These are phyloP conservation scores for Micractinium sp. DNA, from an alignment of 139 green algal genomes.

Conservation along the genomic window DNA sequence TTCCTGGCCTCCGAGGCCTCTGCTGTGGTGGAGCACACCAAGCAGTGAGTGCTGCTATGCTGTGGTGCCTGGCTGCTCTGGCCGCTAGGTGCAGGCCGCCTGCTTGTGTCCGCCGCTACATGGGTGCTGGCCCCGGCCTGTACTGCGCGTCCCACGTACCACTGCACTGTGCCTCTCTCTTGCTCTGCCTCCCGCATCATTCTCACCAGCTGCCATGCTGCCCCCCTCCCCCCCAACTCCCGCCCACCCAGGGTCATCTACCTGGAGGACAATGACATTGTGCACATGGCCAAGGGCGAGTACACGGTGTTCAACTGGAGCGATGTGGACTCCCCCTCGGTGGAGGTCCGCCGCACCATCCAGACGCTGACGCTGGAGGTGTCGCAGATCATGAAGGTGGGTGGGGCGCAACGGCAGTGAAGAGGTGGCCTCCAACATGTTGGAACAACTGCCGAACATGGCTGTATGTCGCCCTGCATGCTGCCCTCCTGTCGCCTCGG, in stretches of 20 bases:
- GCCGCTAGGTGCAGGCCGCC: too few relatives aligned
- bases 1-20: conserved; percentile 95
- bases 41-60: conserved; percentile 52
- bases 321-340: conserved; percentile 46
- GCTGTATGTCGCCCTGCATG: too few relatives aligned
- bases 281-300: conserved; percentile 78
- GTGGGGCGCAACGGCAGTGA: neutral
- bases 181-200: neutral
- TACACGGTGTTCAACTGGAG: conserved; percentile 83
- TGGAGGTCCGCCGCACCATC: conserved; percentile 78
- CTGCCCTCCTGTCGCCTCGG: too few relatives aligned
- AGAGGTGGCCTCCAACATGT: too few relatives aligned
- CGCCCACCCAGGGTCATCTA: conserved; percentile 72
- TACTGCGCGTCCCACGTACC: too few relatives aligned
- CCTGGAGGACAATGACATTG: conserved; percentile 96
- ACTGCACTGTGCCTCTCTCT: neutral
- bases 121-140: too few relatives aligned
- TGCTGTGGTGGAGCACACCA: conserved; percentile 98
- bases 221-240: neutral
- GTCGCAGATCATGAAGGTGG: conserved; percentile 95
- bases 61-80: neutral
- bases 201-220: neutral
- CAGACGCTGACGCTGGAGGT: conserved; percentile 95
- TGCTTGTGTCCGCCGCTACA: too few relatives aligned
- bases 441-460: too few relatives aligned